Evolutionary conservation across 495 filamentous ascomycete genomes (phyloP).

Genomic region (Penicillium mononematosum): DNA sequence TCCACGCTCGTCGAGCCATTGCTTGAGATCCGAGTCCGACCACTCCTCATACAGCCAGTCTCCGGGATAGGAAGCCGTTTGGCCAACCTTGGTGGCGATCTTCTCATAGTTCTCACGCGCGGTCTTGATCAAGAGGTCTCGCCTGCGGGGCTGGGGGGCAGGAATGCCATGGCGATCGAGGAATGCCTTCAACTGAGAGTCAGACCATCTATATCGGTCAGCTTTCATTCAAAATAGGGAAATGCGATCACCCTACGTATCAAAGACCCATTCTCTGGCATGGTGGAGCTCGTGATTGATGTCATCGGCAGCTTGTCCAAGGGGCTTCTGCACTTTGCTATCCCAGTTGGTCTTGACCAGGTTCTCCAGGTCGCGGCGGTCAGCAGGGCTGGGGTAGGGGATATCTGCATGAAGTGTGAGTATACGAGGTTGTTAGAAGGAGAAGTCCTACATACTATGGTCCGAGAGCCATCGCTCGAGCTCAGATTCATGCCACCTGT

Average conservation of each 20-base stretch:
- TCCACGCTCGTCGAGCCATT: slow-evolving; percentile 88
- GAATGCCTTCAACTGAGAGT: slow-evolving; percentile 88
- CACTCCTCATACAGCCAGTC: slow-evolving; percentile 92
- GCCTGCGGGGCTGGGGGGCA: slow-evolving; percentile 73
- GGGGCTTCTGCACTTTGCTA: slow-evolving; percentile 57
- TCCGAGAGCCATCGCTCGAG: slow-evolving; percentile 96
- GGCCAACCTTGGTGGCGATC: slow-evolving; percentile 77
- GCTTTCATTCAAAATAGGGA: slow-evolving; percentile 5
- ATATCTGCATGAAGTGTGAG: slow-evolving; percentile 53
- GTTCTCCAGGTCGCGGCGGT: slow-evolving; percentile 80
- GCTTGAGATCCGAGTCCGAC: slow-evolving; percentile 73
- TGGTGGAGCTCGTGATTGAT: slow-evolving; percentile 65
- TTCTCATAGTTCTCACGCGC: slow-evolving; percentile 79
- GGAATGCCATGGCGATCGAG: slow-evolving; percentile 85
- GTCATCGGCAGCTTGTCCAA: slow-evolving; percentile 78
- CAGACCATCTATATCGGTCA: slow-evolving; percentile 63
- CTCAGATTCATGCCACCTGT: slow-evolving; percentile 98
- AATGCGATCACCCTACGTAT: slow-evolving; percentile 61
- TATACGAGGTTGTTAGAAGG: not conserved
- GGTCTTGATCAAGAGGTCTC: slow-evolving; percentile 75
- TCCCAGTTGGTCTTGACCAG: slow-evolving; percentile 90
- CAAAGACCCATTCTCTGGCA: slow-evolving; percentile 90
- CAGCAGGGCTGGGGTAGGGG: slow-evolving; percentile 79
- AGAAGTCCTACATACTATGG: slow-evolving; percentile 47
- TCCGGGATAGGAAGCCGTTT: slow-evolving; percentile 83